Base-by-base conservation (phyloP, 2,329 filamentous ascomycete genomes). In the Apiospora phragmitis region DNA sequence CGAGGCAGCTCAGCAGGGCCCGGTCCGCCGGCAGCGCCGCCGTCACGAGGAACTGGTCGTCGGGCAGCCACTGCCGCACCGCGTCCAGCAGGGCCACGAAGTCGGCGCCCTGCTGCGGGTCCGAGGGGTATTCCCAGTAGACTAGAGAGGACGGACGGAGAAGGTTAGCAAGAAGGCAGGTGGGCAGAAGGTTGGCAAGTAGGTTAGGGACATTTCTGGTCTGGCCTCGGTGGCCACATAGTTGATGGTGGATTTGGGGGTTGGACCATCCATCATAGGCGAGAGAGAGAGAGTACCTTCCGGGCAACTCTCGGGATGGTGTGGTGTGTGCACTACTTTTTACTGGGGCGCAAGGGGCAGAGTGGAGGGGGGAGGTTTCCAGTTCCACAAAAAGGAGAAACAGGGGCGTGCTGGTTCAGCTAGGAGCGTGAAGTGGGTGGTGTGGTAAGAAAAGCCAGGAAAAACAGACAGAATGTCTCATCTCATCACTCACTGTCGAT, bases 81-180 rank as follows among this genome's bases (percentile, higher is more conserved):
- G 88, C 85, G 12, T 89, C 88, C 41, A 95, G 85, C 35, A 96
- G 86, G 24, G 88, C 85, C 62, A 94, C 81, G 77, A 94, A 95
- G 79, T 94, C 87, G 72, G 86, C 83, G 32, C 92, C 93, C 80
- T 95, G 89, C 69, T 89, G 84, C 1, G 85, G 79, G 77, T 92
- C 86, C 69, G 86, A 86, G 2, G 93, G 93, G 75, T 94, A 92
- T 78, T 94, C 91, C 93, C 93, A 96, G 76, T 93, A 91, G 78
- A 96, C 93, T 95, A 71, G 45, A 47, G 3, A 1, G 12, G 14
- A 3, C 24, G 24, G 24, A 1, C 26, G n/a, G 26, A 14, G 12
- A 14, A 42, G 11, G 41, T 42, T 14, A 42, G n/a, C n/a, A n/a
- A n/a, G n/a, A n/a, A n/a, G n/a, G n/a, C n/a, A n/a, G n/a, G n/a